Evolutionary conservation across 116 monocot species (phyloP), one percentile per base, ranked within the genome.

Genomic region (Posidonia oceanica): DNA sequence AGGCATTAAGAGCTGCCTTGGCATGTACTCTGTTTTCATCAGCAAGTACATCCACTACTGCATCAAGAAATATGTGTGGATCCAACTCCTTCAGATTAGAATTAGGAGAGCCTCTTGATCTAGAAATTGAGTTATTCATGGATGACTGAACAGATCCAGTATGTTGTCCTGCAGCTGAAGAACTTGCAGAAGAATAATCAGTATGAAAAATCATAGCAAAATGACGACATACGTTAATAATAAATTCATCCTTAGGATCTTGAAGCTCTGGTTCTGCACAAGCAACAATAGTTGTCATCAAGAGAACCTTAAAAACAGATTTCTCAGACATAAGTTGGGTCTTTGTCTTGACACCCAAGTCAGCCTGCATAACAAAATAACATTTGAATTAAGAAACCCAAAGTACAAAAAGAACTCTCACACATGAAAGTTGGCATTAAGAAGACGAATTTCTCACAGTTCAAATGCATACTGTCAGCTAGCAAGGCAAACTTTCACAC

Each of bases 171-270:
- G 73, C 52, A 48, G 84, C 56, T 4, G 53, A 63, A 64, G 94
- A 87, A 70, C 79, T 70, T 75, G 54, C 81, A 44, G 74, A 52
- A 63, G 80, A 75, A 79, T 60, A 69, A 61, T 98, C 98, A 21
- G 84, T 80, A 86, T 98, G 98, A 68, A 98, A 98, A 70, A 98
- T 79, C 86, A 98, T 90, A 42, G 98, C 90, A 88, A 98, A 98
- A 82, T 98, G 98, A 38, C 78, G 90, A 71, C 93, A 98, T 15
- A 93, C 71, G 72, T 90, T 84, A 38, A 80, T 48, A 59, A 86
- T 69, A 86, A 86, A 98, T 42, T 98, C 88, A 75, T 98, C 90
- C 13, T 86, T 87, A 57, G 79, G 40, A 63, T 85, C 93, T 36
- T 83, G 76, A 37, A 93, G 87, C 3, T 85, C 89, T 29, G 90